Conservation (phyloP, 768 basidiomycete species). For the Pluteus cervinus region DNA sequence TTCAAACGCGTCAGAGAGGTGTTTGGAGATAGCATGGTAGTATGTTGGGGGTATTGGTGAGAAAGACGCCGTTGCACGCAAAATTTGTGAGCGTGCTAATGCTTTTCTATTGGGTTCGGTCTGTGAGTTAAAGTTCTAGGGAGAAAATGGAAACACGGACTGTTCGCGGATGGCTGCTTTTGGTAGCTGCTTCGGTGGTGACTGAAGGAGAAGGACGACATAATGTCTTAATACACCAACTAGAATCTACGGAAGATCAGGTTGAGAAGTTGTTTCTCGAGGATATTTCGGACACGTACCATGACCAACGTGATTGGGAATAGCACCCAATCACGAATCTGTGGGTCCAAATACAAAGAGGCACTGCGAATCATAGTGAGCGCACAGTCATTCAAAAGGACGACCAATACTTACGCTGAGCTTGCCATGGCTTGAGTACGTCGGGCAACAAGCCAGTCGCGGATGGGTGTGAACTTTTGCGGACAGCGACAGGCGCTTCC, state of each 20-base stretch:
- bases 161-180: slow-evolving; percentile 86
- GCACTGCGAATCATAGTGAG: slow-evolving; percentile 25
- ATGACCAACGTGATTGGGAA: slow-evolving; percentile 97
- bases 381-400: slow-evolving; percentile 1
- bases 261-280: not conserved
- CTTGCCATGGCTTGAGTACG: slow-evolving; percentile 18
- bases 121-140: not conserved
- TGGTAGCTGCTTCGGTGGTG: slow-evolving; percentile 74
- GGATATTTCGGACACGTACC: slow-evolving; percentile 42
- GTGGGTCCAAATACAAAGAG: slow-evolving; percentile 80
- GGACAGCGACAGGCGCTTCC: no score
- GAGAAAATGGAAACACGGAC: slow-evolving; percentile 40
- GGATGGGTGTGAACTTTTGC: not conserved
- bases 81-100: slow-evolving; percentile 74
- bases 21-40: slow-evolving; percentile 71
- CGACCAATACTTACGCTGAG: slow-evolving; percentile 32
- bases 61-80: slow-evolving; percentile 72
- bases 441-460: slow-evolving; percentile 1
- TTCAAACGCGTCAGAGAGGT: slow-evolving; percentile 65
- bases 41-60: slow-evolving; percentile 74
- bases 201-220: slow-evolving; percentile 80
- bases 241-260: slow-evolving; percentile 53
- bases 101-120: slow-evolving; percentile 50
- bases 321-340: slow-evolving; percentile 91
- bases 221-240: slow-evolving; percentile 93